These are phyloP conservation scores for Colletotrichum noveboracense DNA, from an alignment of 2,329 filamentous ascomycete species.

Conservation along the genomic window DNA sequence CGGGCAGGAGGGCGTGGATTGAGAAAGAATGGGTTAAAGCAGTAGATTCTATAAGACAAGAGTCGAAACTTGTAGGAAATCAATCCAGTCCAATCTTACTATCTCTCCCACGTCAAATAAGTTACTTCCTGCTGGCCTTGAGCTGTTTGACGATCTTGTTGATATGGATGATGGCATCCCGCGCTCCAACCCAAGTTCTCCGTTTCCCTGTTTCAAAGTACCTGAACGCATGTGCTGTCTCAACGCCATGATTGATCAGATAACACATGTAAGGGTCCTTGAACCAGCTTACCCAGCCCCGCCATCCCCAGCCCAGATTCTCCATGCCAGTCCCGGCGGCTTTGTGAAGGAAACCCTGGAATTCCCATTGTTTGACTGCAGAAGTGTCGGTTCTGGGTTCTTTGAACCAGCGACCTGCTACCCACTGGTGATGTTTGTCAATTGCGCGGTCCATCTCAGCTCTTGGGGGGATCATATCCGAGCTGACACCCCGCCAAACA, in stretches of 20 bases:
- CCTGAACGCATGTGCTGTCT: conserved; percentile 44
- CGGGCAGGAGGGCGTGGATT: neutral
- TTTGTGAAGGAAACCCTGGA: conserved; percentile 39
- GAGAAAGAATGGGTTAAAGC: neutral
- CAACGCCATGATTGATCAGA: conserved; percentile 42
- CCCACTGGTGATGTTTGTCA: conserved; percentile 31
- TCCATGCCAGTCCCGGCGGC: conserved; percentile 47
- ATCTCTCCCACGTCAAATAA: neutral
- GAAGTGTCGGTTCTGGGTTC: conserved; percentile 22
- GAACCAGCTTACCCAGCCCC: conserved; percentile 47
- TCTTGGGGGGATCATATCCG: conserved; percentile 29
- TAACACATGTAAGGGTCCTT: conserved; percentile 39
- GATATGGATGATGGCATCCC: conserved; percentile 34
- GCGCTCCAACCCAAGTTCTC: conserved; percentile 42
- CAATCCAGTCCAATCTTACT: neutral
- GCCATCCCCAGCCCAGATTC: conserved; percentile 43
- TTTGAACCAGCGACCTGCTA: conserved; percentile 25
- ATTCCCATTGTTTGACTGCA: conserved; percentile 34
- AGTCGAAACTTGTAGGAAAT: neutral
- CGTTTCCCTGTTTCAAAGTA: conserved; percentile 46
- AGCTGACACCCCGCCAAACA: conserved; percentile 38
- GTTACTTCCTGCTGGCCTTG: neutral
- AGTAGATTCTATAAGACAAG: fast-evolving
- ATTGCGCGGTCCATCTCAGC: conserved; percentile 33
- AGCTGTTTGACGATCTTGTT: conserved; percentile 37